Conservation (phyloP, 441 rosid species). For the Eruca vesicaria region DNA sequence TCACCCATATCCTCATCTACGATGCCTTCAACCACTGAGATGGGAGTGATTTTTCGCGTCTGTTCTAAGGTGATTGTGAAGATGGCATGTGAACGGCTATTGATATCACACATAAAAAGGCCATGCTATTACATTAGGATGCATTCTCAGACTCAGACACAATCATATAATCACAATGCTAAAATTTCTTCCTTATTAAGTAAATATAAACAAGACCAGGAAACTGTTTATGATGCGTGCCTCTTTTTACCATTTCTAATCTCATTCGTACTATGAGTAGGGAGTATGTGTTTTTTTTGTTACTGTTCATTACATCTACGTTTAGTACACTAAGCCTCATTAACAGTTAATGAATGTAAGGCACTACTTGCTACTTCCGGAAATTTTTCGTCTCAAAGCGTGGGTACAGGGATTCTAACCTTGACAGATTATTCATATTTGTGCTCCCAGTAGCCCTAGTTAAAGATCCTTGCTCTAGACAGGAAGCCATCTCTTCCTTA, state of each 20-base stretch:
- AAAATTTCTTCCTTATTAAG: neutral
- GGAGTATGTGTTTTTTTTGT: neutral
- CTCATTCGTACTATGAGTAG: neutral
- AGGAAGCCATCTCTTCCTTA: constrained; percentile 62
- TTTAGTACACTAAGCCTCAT: neutral
- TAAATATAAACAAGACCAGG: neutral
- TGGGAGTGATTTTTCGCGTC: constrained; percentile 51
- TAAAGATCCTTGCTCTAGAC: constrained; percentile 65
- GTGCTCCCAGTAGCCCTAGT: constrained; percentile 69
- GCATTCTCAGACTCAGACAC: constrained; percentile 2
- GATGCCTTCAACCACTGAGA: constrained; percentile 37
- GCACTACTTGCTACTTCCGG: neutral
- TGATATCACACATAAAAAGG: constrained; percentile 41
- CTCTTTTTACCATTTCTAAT: neutral
- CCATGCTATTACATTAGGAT: constrained; percentile 29
- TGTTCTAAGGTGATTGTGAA: constrained; percentile 76
- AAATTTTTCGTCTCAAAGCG: neutral
- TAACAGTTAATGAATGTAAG: neutral
- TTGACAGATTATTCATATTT: constrained; percentile 67
- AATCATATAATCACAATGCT: constrained; percentile 4
- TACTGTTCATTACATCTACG: neutral
- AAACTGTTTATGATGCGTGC: constrained; percentile 6
- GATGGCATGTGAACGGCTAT: constrained; percentile 77
- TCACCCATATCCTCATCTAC: constrained; percentile 55
- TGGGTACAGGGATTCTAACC: constrained; percentile 35